Conservation (phyloP, 805 yeast genomes). For the Isabelozyma heimii region DNA sequence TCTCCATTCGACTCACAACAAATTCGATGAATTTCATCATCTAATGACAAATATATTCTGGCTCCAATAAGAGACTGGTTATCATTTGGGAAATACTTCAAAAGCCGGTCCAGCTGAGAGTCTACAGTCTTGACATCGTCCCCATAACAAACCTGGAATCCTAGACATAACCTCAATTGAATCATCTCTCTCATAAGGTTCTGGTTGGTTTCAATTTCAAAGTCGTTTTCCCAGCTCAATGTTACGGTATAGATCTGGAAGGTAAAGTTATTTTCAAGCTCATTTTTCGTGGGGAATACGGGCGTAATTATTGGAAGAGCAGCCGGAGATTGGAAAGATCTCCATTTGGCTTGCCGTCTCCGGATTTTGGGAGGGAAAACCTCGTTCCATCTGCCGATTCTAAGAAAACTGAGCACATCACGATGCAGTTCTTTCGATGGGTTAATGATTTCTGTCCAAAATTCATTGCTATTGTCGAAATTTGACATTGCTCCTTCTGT, state of each 20-base stretch:
- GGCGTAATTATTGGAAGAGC: constrained; percentile 81
- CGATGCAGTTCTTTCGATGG: constrained; percentile 69
- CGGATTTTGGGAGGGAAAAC: constrained; percentile 76
- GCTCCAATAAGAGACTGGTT: constrained; percentile 46
- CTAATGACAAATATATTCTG: constrained; percentile 70
- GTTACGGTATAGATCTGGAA: constrained; percentile 82
- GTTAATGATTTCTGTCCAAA: constrained; percentile 46
- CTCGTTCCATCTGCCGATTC: constrained; percentile 88
- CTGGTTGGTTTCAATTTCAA: constrained; percentile 47
- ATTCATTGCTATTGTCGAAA: constrained; percentile 3
- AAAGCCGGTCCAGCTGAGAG: constrained; percentile 50
- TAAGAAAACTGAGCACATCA: constrained; percentile 52
- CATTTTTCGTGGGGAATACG: constrained; percentile 67
- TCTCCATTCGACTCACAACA: constrained; percentile 68
- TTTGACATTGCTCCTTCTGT: background rate
- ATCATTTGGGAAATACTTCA: constrained; percentile 51
- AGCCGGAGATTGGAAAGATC: constrained; percentile 90
- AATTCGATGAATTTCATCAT: constrained; percentile 83
- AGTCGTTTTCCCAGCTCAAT: constrained; percentile 56
- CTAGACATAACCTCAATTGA: constrained; percentile 73
- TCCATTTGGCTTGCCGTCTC: constrained; percentile 80
- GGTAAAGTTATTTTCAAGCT: constrained; percentile 69
- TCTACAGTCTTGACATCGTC: constrained; percentile 66
- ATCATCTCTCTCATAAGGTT: constrained; percentile 85
- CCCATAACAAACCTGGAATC: constrained; percentile 88